Evolutionary conservation across 805 yeast species (phyloP).

Genomic region (Wickerhamiella parazyma): DNA sequence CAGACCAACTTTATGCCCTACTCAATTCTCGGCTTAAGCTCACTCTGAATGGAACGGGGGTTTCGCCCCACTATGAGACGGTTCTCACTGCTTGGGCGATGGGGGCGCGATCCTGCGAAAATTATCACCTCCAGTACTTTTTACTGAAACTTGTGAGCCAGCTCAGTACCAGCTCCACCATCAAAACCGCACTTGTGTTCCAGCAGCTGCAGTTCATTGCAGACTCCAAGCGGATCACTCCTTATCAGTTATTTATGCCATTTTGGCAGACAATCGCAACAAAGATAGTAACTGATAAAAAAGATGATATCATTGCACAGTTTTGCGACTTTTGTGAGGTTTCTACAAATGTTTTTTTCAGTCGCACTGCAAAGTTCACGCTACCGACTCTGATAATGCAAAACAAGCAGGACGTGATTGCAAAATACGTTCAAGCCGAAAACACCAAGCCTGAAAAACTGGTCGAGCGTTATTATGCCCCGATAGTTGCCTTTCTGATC

Average conservation of each 20-base stretch:
- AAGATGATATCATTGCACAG: constrained; percentile 40
- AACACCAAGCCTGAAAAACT: neutral
- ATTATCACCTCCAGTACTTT: constrained; percentile 54
- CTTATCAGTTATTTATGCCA: constrained; percentile 72
- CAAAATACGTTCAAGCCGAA: constrained; percentile 27
- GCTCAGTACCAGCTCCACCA: constrained; percentile 50
- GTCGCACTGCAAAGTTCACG: constrained; percentile 56
- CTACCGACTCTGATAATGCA: constrained; percentile 59
- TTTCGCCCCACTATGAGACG: constrained; percentile 18
- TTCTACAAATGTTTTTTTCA: constrained; percentile 45
- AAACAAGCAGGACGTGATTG: constrained; percentile 31
- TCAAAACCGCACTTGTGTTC: constrained; percentile 54
- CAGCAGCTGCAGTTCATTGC: constrained; percentile 52
- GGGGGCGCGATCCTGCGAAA: constrained; percentile 45
- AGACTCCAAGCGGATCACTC: constrained; percentile 39
- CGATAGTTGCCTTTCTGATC: constrained; percentile 1
- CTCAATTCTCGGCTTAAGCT: neutral
- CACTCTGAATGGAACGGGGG: neutral
- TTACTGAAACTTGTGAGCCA: constrained; percentile 52
- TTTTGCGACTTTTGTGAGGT: constrained; percentile 56
- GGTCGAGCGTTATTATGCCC: constrained; percentile 3
- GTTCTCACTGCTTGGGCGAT: constrained; percentile 42
- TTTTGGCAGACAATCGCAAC: constrained; percentile 61
- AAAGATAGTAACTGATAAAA: constrained; percentile 39
- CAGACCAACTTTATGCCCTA: constrained; percentile 4